A percentile compares a stretch with the other conserved stretches of the same genome.
These are phyloP conservation scores for Fusarium sp. DNA, from an alignment of 2,329 filamentous ascomycete genomes.

Conservation along the genomic window DNA sequence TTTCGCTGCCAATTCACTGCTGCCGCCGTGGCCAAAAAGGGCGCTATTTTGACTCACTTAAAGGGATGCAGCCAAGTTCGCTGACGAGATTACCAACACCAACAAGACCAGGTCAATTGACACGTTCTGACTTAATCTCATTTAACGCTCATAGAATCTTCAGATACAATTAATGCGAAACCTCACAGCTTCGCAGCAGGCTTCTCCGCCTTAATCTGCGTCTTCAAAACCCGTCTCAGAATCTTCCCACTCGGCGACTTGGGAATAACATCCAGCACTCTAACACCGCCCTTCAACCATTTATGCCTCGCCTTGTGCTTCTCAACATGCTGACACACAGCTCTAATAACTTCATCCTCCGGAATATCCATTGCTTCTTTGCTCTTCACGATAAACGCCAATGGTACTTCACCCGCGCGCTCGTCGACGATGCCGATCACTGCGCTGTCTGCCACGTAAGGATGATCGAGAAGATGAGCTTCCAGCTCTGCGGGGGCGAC, in stretches of 20 bases:
- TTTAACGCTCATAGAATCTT: no score
- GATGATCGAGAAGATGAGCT: conserved; percentile 78
- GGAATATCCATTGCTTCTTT: conserved; percentile 64
- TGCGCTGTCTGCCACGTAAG: conserved; percentile 78
- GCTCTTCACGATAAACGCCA: conserved; percentile 71
- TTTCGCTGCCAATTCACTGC: no score
- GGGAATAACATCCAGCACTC: conserved; percentile 75
- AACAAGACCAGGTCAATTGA: no score
- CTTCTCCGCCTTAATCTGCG: conserved; percentile 53
- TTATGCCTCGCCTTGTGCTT: conserved; percentile 77
- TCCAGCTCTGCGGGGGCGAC: conserved; percentile 85
- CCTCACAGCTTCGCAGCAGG: conserved; percentile 18
- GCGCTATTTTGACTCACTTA: no score
- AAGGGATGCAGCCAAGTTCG: no score
- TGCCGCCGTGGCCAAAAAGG: no score
- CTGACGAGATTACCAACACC: no score
- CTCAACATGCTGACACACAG: conserved; percentile 71
- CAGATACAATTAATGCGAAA: no score
- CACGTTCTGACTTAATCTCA: no score
- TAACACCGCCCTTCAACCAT: conserved; percentile 72
- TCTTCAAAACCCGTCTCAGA: conserved; percentile 23
- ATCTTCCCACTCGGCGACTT: conserved; percentile 84
- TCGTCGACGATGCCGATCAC: conserved; percentile 77
- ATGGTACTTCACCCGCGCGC: conserved; percentile 71
- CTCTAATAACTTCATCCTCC: conserved; percentile 60